Conservation (phyloP, 352 stramenopile species). For the Thraustotheca clavata region DNA sequence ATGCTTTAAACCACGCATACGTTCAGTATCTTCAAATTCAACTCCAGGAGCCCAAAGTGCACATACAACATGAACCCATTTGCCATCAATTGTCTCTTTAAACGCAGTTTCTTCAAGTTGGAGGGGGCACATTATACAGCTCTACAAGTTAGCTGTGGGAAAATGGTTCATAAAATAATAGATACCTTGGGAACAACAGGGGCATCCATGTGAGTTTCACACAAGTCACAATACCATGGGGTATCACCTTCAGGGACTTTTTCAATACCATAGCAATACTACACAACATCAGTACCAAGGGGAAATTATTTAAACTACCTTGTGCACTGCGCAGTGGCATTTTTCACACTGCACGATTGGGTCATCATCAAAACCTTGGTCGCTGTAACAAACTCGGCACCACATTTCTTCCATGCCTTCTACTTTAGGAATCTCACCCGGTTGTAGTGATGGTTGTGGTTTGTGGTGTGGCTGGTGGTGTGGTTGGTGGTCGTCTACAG, state of each 20-base stretch:
- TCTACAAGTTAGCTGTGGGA: slow-evolving; percentile 30
- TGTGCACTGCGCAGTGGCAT: slow-evolving; percentile 73
- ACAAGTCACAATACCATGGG: slow-evolving; percentile 83
- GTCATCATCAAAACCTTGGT: slow-evolving; percentile 80
- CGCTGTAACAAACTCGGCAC: slow-evolving; percentile 83
- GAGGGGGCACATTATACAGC: slow-evolving; percentile 67
- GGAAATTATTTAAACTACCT: slow-evolving; percentile 35
- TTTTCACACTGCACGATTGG: slow-evolving; percentile 84
- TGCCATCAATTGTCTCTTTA: slow-evolving; percentile 70
- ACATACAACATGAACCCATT: slow-evolving; percentile 83
- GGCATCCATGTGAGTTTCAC: slow-evolving; percentile 30
- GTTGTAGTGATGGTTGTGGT: slow-evolving; percentile 17
- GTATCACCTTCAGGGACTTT: slow-evolving; percentile 67
- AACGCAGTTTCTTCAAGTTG: slow-evolving; percentile 60
- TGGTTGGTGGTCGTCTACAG: slow-evolving; percentile 12
- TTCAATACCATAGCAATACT: slow-evolving; percentile 86
- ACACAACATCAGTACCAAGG: neutral
- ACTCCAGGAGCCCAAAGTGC: slow-evolving; percentile 79
- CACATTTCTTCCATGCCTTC: slow-evolving; percentile 61
- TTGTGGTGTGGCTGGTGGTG: neutral
- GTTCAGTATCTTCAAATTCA: slow-evolving; percentile 77
- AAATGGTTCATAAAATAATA: slow-evolving; percentile 27
- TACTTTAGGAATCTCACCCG: neutral
- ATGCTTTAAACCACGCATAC: slow-evolving; percentile 73
- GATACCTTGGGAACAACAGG: slow-evolving; percentile 33